Conservation (phyloP, 2,329 filamentous ascomycete species). For the Blastomyces emzantsi region DNA sequence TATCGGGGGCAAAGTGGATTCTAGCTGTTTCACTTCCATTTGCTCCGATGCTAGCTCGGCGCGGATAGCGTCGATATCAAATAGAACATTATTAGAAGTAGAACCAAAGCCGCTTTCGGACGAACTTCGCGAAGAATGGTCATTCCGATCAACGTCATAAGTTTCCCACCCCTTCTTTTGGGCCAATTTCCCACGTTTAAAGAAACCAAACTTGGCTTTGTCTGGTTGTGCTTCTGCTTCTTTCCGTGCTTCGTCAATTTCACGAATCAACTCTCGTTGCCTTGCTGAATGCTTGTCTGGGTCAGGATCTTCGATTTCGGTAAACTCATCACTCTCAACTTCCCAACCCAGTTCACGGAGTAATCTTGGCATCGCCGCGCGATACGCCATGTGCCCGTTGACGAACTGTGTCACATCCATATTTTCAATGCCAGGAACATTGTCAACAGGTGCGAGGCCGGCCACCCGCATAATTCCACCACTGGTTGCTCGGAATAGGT, state of each 20-base stretch:
- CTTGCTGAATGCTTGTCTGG: slow-evolving; percentile 82
- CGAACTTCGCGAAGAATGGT: slow-evolving; percentile 22
- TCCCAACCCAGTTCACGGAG: slow-evolving; percentile 83
- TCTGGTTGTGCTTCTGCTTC: slow-evolving; percentile 73
- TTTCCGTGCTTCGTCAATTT: slow-evolving; percentile 89
- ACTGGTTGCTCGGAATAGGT: slow-evolving; percentile 88
- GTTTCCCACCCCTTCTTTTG: slow-evolving; percentile 90
- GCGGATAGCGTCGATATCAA: slow-evolving; percentile 91
- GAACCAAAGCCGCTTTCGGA: slow-evolving; percentile 23
- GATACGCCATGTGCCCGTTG: slow-evolving; percentile 93
- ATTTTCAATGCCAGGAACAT: slow-evolving; percentile 76
- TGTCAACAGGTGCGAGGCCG: slow-evolving; percentile 67
- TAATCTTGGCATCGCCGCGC: slow-evolving; percentile 79
- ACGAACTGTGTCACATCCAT: slow-evolving; percentile 79
- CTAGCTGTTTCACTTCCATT: slow-evolving; percentile 66
- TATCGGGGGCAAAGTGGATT: slow-evolving; percentile 84
- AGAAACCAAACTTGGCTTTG: slow-evolving; percentile 64
- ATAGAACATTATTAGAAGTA: slow-evolving; percentile 55
- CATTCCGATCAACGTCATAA: slow-evolving; percentile 58
- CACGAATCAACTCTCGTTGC: slow-evolving; percentile 87
- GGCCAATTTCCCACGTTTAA: slow-evolving; percentile 63
- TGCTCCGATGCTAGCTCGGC: slow-evolving; percentile 69
- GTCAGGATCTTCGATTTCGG: slow-evolving; percentile 93
- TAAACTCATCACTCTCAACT: slow-evolving; percentile 87
- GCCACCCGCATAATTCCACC: slow-evolving; percentile 86